Percentiles rank a stretch among this genome's conserved stretches.
phyloP scores from a whole-genome alignment of 441 rosid genomes.

The Lepidium campestre region DNA sequence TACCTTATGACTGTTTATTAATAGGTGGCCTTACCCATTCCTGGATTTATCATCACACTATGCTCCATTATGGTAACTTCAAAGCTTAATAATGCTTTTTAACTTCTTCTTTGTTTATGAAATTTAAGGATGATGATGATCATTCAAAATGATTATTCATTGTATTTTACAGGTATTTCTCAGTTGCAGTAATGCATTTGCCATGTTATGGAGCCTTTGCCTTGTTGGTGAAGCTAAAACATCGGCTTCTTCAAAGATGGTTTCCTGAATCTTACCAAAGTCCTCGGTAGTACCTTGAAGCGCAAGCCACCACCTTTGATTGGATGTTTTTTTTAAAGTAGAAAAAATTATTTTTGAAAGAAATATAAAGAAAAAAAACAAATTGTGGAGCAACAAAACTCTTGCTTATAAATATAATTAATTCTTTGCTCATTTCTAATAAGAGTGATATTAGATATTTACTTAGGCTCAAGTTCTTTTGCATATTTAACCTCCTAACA shows the following conservation, averaged over 20 bases:
- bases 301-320: slow-evolving; percentile 15
- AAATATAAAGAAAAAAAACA: slow-evolving; percentile 10
- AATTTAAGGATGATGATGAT: background rate
- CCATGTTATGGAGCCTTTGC: slow-evolving; percentile 78
- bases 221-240: slow-evolving; percentile 70
- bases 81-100: background rate
- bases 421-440: slow-evolving; percentile 20
- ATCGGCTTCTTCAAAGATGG: slow-evolving; percentile 54
- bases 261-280: slow-evolving; percentile 70
- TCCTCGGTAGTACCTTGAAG: slow-evolving; percentile 32
- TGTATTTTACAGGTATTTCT: slow-evolving; percentile 53
- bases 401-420: slow-evolving; percentile 19
- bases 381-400: slow-evolving; percentile 20
- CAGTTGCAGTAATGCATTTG: slow-evolving; percentile 83
- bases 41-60: slow-evolving; percentile 78
- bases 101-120: background rate
- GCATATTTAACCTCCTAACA: too few species aligned
- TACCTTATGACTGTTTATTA: background rate
- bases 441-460: background rate
- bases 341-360: slow-evolving; percentile 34
- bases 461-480: background rate
- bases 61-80: slow-evolving; percentile 83
- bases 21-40: slow-evolving; percentile 99
- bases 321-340: slow-evolving; percentile 7
- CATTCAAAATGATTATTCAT: background rate